Base-by-base conservation (phyloP, 2,329 filamentous ascomycete genomes). In the Fusarium gaditjirri region DNA sequence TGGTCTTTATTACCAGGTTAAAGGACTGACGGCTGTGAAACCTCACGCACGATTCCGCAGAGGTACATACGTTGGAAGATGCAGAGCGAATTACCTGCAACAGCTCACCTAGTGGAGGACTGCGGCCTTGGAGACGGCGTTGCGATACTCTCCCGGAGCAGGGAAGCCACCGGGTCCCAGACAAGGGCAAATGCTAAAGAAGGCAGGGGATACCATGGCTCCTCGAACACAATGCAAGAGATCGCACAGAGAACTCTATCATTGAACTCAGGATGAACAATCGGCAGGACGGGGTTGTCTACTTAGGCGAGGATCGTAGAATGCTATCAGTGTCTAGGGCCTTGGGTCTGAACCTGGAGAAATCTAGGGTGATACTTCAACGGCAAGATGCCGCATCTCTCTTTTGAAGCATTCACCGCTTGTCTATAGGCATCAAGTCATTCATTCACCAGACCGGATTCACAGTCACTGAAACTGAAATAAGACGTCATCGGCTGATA, bases 131-230 rank as follows among this genome's bases (percentile, higher is more conserved):
- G 73, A 44, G 75, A 68, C n/a, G 76, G 75, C 2, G 59, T 74
- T 11, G 31, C 63, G 5, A 61, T 61, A 25, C 42, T 73, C 19
- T 65, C 64, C 89, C 87, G 4, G 88, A 88, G 68, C 77, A 90
- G 46, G 89, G 0, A 80, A 85, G 6, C 91, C 86, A 81, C 81
- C 91, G 57, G 87, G 87, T 62, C 88, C 88, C 1, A 89, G 87
- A 73, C 89, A 91, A 78, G 88, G 86, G 65, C 88, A 91, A 82
- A 91, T 91, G 89, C 86, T 86, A 1, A 88, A 91, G 78, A 89
- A 90, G 75, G 87, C 86, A 11, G 90, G 88, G 89, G 90, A 91
- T 80, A 91, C 80, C 90, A 89, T 77, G 88, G 90, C 78, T 91
- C 90, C 71, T 91, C 88, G 88, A 81, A 50, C 77, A 82, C 8